phyloP scores from a whole-genome alignment of 2,329 filamentous ascomycete genomes.

The Fusarium humuli region DNA sequence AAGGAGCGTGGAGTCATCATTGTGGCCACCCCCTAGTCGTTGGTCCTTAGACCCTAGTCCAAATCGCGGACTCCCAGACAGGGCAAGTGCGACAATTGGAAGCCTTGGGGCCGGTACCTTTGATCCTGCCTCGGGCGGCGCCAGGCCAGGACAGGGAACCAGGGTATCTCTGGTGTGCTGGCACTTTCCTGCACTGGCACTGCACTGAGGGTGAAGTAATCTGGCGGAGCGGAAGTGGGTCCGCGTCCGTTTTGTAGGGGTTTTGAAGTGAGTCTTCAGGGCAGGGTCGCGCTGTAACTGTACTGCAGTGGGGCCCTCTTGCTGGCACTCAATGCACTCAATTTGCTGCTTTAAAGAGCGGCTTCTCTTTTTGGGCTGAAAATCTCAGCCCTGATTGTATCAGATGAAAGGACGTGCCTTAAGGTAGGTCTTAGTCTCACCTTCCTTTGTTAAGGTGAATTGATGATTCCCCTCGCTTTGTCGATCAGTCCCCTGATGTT shows the following conservation, averaged over 20 bases:
- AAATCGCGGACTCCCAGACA: conserved; percentile 33
- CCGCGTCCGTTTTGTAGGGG: conserved; percentile 23
- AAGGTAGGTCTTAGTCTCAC: conserved; percentile 14
- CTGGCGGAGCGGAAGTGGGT: conserved; percentile 41
- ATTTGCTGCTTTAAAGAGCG: not conserved
- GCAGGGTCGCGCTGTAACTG: conserved; percentile 11
- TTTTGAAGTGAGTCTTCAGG: conserved; percentile 25
- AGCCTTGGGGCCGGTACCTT: conserved; percentile 32
- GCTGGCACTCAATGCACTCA: conserved; percentile 5
- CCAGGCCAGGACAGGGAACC: conserved; percentile 6
- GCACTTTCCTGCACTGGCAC: conserved; percentile 13
- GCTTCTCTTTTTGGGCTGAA: conserved; percentile 23
- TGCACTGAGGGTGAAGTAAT: conserved; percentile 17
- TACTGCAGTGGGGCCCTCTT: not conserved
- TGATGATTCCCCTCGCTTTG: not conserved
- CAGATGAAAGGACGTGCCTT: not conserved
- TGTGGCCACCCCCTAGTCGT: conserved; percentile 36
- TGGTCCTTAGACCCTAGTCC: conserved; percentile 13
- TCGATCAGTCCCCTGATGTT: conserved; percentile 12
- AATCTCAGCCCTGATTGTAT: conserved; percentile 21
- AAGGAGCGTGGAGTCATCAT: conserved; percentile 49
- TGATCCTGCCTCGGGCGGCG: conserved; percentile 17
- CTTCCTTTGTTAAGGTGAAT: conserved; percentile 7
- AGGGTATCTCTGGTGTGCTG: conserved; percentile 32
- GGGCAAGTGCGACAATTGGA: conserved; percentile 39